Evolutionary conservation across 2,329 filamentous ascomycete genomes (phyloP).

Genomic region (Aspergillus quadrilineatus): DNA sequence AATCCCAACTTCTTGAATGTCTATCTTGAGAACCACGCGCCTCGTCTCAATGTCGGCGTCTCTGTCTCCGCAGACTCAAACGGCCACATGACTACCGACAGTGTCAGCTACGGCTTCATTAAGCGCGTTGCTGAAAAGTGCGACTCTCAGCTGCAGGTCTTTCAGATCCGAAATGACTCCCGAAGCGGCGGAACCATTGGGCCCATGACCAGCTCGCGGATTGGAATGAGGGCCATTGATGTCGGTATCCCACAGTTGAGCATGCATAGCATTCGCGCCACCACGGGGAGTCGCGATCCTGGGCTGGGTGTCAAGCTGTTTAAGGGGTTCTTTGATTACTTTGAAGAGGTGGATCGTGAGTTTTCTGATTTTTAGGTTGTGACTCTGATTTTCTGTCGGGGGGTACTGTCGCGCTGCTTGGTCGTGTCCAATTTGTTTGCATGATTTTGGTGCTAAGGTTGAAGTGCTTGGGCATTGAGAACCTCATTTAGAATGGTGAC

Average conservation of each 20-base stretch:
- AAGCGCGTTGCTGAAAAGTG: constrained; percentile 73
- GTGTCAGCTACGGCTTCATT: constrained; percentile 77
- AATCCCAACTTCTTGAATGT: constrained; percentile 87
- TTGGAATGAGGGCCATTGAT: constrained; percentile 81
- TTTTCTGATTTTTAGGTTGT: constrained; percentile 53
- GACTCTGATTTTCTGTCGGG: not conserved
- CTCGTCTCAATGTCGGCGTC: constrained; percentile 84
- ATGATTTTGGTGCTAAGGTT: not conserved
- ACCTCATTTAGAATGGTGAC: not conserved
- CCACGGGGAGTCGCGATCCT: constrained; percentile 80
- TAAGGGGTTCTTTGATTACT: constrained; percentile 83
- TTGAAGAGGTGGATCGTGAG: constrained; percentile 79
- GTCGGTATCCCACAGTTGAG: constrained; percentile 87
- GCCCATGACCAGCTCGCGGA: constrained; percentile 76
- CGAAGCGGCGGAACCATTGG: constrained; percentile 93
- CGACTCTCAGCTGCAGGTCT: constrained; percentile 73
- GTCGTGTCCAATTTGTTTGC: not conserved
- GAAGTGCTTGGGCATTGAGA: not conserved
- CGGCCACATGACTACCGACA: constrained; percentile 94
- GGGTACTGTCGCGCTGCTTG: not conserved
- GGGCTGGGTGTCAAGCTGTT: constrained; percentile 86
- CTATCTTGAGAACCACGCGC: constrained; percentile 83
- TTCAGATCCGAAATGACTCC: constrained; percentile 93
- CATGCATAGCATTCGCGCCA: constrained; percentile 92
- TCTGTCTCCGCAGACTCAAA: constrained; percentile 79